phyloP scores from a whole-genome alignment of 108 stramenopile species.

The Stephanodiscus minutulus region DNA sequence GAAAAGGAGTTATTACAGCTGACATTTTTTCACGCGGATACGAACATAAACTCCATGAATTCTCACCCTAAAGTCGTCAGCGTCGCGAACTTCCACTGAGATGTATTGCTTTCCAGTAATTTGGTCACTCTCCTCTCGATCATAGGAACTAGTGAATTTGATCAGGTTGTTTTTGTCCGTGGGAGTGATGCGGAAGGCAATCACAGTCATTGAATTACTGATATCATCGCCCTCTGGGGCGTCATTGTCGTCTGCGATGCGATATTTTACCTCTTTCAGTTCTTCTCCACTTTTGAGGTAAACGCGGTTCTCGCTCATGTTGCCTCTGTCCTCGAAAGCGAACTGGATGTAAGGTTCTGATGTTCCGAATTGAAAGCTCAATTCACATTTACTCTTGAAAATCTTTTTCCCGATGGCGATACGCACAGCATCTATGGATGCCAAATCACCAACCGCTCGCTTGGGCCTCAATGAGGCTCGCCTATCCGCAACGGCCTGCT shows the following conservation, averaged over 20 bases:
- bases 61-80: conserved; percentile 44
- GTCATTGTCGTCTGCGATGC: conserved; percentile 24
- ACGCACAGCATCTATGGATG: conserved; percentile 50
- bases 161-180: conserved; percentile 36
- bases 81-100: conserved; percentile 49
- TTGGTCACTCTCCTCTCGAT: conserved; percentile 16
- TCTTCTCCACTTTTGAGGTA: conserved; percentile 28
- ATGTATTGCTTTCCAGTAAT: conserved; percentile 41
- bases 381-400: conserved; percentile 32
- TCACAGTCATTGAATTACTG: conserved; percentile 41
- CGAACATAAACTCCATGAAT: not conserved
- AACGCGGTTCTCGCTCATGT: conserved; percentile 16
- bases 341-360: conserved; percentile 42
- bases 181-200: conserved; percentile 54
- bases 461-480: not conserved
- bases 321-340: not conserved
- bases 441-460: conserved; percentile 29
- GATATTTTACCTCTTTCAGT: conserved; percentile 53
- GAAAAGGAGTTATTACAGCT: not conserved
- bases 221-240: conserved; percentile 9
- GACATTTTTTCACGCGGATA: not conserved
- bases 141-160: conserved; percentile 34
- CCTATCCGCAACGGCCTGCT: not conserved
- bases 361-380: conserved; percentile 40
- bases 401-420: conserved; percentile 60